Conservation (phyloP, 176 grass and related monocot species). For the Oryza officinalis region DNA sequence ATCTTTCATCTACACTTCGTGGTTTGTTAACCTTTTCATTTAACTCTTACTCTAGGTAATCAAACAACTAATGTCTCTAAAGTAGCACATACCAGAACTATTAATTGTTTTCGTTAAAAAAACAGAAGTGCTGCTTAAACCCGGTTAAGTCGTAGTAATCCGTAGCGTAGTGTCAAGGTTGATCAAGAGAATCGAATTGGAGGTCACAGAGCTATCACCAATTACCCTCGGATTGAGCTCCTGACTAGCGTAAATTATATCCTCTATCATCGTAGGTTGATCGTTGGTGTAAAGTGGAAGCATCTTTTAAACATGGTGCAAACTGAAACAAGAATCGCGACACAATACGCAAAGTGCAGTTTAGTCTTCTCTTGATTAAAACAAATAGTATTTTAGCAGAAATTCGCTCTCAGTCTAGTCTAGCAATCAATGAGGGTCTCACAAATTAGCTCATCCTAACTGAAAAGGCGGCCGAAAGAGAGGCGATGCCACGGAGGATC, state of each 20-base stretch:
- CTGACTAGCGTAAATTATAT: too few species aligned
- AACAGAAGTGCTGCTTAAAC: too few species aligned
- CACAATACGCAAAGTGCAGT: not conserved
- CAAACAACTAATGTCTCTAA: too few species aligned
- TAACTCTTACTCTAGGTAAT: not conserved
- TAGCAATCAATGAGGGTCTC: not conserved
- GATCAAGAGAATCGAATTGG: too few species aligned
- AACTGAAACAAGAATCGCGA: not conserved
- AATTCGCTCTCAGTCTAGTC: not conserved
- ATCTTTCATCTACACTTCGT: not conserved
- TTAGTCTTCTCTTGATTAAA: not conserved
- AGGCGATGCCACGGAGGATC: conserved; percentile 16
- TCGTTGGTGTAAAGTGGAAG: not conserved
- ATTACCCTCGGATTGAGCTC: too few species aligned
- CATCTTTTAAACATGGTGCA: not conserved
- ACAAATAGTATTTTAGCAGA: not conserved
- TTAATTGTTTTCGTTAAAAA: too few species aligned
- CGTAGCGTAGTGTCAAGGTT: too few species aligned
- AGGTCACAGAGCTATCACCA: too few species aligned
- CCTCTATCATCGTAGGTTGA: too few species aligned
- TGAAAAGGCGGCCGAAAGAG: not conserved
- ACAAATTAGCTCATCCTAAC: not conserved
- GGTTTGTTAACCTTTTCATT: not conserved
- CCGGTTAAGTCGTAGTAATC: too few species aligned
- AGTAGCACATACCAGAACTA: too few species aligned